Evolutionary conservation across 2,329 filamentous ascomycete species (phyloP).

Genomic region (Aspergillaceae sp.): DNA sequence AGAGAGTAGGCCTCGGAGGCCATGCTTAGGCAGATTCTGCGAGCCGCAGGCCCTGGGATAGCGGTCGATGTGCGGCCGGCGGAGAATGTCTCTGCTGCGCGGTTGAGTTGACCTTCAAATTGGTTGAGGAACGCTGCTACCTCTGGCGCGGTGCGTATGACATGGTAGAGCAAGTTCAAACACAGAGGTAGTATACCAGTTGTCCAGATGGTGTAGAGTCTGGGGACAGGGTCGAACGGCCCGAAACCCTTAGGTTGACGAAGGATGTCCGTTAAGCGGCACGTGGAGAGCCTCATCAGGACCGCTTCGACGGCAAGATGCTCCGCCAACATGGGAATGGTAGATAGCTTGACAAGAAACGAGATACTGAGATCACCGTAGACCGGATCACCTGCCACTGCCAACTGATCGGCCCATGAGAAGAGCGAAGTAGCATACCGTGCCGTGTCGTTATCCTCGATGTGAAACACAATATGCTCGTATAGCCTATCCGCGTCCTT

Average conservation of each 20-base stretch:
- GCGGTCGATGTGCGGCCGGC: constrained; percentile 34
- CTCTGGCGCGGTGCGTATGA: constrained; percentile 75
- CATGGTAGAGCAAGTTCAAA: constrained; percentile 74
- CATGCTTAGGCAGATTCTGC: constrained; percentile 62
- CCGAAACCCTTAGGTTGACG: constrained; percentile 59
- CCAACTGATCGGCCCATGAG: constrained; percentile 83
- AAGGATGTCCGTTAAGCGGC: constrained; percentile 70
- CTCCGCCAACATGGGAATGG: constrained; percentile 71
- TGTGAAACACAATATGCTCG: constrained; percentile 60
- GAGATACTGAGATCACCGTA: constrained; percentile 88
- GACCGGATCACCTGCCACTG: constrained; percentile 69
- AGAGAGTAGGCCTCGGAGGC: constrained; percentile 73
- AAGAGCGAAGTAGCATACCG: constrained; percentile 80
- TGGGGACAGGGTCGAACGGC: constrained; percentile 66
- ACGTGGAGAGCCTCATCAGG: constrained; percentile 67
- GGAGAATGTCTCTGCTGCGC: constrained; percentile 65
- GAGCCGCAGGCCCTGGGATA: constrained; percentile 37
- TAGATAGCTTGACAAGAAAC: constrained; percentile 81
- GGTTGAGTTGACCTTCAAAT: constrained; percentile 68
- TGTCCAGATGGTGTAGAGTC: constrained; percentile 84
- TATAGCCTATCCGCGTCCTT: constrained; percentile 66
- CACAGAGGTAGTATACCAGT: constrained; percentile 80
- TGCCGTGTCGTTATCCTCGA: constrained; percentile 57
- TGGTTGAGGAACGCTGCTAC: constrained; percentile 81
- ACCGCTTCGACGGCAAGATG: constrained; percentile 82